These are phyloP conservation scores for Pythium phragmiticola DNA, from an alignment of 352 stramenopile species.

Conservation along the genomic window DNA sequence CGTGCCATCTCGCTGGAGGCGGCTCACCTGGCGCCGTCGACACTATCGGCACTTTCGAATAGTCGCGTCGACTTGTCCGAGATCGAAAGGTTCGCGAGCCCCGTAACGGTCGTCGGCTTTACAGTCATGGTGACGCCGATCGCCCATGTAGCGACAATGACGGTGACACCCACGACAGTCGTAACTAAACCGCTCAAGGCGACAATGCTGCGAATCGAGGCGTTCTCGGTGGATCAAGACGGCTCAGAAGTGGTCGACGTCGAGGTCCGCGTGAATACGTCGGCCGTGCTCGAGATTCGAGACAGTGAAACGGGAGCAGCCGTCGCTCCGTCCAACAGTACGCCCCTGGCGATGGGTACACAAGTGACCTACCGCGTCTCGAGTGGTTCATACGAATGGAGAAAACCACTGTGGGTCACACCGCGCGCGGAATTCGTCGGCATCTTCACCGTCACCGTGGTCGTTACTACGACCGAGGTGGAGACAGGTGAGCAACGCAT, in stretches of 20 bases:
- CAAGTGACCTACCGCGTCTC: conserved; percentile 9
- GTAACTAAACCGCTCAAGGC: conserved; percentile 18
- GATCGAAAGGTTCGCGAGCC: background rate
- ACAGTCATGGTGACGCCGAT: conserved; percentile 12
- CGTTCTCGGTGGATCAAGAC: conserved; percentile 18
- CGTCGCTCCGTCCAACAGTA: background rate
- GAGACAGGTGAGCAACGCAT: conserved; percentile 29
- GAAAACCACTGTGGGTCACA: conserved; percentile 29
- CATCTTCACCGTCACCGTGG: conserved; percentile 39
- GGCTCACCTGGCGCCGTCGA: background rate
- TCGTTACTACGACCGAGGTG: conserved; percentile 35
- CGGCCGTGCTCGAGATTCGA: conserved; percentile 9
- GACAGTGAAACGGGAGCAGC: background rate
- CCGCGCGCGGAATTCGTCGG: conserved; percentile 43
- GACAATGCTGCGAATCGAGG: conserved; percentile 2
- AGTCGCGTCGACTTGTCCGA: background rate
- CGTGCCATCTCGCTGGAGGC: conserved; percentile 10
- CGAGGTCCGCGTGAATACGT: conserved; percentile 12
- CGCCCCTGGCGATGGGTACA: background rate
- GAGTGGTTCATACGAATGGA: conserved; percentile 18
- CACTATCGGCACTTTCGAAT: background rate
- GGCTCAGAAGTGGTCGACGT: conserved; percentile 19
- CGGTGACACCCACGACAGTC: background rate
- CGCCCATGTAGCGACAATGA: conserved; percentile 5
- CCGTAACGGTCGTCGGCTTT: background rate